Conservation (phyloP, 2,329 filamentous ascomycete genomes). For the Knufia petricola region DNA sequence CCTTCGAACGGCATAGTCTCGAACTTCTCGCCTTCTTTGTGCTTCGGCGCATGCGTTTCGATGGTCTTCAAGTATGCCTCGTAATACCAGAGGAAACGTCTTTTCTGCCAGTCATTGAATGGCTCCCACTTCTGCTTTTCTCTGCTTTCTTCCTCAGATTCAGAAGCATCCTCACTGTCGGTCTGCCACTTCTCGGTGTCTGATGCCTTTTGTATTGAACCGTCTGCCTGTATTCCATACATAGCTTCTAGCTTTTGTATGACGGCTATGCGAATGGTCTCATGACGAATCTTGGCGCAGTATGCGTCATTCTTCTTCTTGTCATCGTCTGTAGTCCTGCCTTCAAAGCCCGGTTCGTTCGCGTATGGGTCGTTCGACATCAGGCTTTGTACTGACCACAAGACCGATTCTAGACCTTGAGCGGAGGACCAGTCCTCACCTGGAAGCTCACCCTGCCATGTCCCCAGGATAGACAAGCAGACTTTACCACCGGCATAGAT, state of each 20-base stretch:
- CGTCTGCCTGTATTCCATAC: slow-evolving; percentile 53
- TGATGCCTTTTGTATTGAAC: slow-evolving; percentile 31
- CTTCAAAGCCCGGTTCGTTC: slow-evolving; percentile 90
- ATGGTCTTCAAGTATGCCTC: slow-evolving; percentile 72
- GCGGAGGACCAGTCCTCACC: slow-evolving; percentile 96
- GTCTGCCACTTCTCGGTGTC: slow-evolving; percentile 28
- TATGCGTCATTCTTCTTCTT: slow-evolving; percentile 67
- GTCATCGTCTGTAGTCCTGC: slow-evolving; percentile 57
- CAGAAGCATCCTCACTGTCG: slow-evolving; percentile 39
- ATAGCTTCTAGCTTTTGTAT: slow-evolving; percentile 77
- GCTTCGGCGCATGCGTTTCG: slow-evolving; percentile 51
- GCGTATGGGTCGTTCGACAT: slow-evolving; percentile 92
- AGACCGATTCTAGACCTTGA: slow-evolving; percentile 85
- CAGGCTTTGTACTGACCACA: slow-evolving; percentile 91
- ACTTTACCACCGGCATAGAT: slow-evolving; percentile 89
- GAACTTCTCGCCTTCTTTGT: slow-evolving; percentile 57
- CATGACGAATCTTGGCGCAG: slow-evolving; percentile 82
- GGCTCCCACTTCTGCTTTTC: slow-evolving; percentile 63
- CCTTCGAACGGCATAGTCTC: slow-evolving; percentile 82
- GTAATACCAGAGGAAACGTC: slow-evolving; percentile 91
- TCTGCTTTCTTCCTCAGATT: slow-evolving; percentile 33
- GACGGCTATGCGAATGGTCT: slow-evolving; percentile 76
- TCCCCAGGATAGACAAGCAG: slow-evolving; percentile 90
- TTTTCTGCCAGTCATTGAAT: slow-evolving; percentile 83
- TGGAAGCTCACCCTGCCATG: slow-evolving; percentile 72